Evolutionary conservation across 2,329 filamentous ascomycete species (phyloP), one percentile per base, ranked within the genome.

Genomic region (Pseudogymnoascus sp.): DNA sequence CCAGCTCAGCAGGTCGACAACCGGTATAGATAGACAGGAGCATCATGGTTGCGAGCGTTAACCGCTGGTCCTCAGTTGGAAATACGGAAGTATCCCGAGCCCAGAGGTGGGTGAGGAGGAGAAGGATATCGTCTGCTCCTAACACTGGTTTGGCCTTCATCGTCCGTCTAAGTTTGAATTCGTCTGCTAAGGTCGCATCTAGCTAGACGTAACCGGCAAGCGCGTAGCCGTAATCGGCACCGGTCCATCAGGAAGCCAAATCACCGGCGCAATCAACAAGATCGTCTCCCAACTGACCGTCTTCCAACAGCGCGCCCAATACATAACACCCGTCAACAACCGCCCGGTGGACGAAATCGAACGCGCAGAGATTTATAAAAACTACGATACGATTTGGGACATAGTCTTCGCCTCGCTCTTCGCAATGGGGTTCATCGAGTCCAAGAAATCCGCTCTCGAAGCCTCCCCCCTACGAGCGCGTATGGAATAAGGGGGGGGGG

Each of bases 181-280:
- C 28, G 28, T 31, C 28, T 10, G 28, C 28, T 2, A 31, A 31
- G 28, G 28, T 31, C 28, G 28, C 3, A 31, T 31, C 28, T 31
- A 31, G 28, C n/a, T n/a, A n/a, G n/a, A 82, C 60, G 76, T 77
- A 63, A 69, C 74, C n/a, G 77, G 75, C 64, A 84, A 84, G 69
- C 76, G 73, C 0, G 77, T 84, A 6, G 81, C 78, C 2, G 74
- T 85, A n/a, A 82, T 85, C 60, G 82, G 82, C 7, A 84, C 82
- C 61, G 82, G 82, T 5, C 76, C 81, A 16, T 82, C 80, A 0
- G 82, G 80, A 0, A 76, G 84, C 12, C 82, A 85, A 65, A 73
- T 84, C 23, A 63, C 72, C 2, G 68, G 71, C 7, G 64, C 66
- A 18, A 64, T 73, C 37, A 76, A 77, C 56, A 71, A 77, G 0